phyloP scores from a whole-genome alignment of 768 basidiomycete genomes.

The Suillus lakei region DNA sequence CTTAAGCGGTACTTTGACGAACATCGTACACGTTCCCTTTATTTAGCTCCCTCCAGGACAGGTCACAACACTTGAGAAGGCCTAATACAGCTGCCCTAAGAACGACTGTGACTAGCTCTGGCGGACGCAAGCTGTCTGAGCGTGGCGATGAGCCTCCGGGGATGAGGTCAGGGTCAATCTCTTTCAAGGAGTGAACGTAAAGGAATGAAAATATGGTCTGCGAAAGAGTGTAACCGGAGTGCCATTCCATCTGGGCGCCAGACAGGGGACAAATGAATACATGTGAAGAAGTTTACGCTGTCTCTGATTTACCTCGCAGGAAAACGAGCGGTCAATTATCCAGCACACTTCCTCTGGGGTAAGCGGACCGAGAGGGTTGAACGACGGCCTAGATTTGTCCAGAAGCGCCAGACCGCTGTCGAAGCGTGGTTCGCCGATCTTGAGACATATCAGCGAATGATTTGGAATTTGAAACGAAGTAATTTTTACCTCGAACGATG shows the following conservation, averaged over 20 bases:
- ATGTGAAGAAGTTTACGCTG: slow-evolving; percentile 13
- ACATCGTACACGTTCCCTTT: slow-evolving; percentile 81
- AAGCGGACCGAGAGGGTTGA: slow-evolving; percentile 67
- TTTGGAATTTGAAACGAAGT: neutral
- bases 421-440: slow-evolving; percentile 91
- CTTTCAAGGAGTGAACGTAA: slow-evolving; percentile 67
- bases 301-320: slow-evolving; percentile 69
- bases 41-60: slow-evolving; percentile 82
- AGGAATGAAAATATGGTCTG: slow-evolving; percentile 85
- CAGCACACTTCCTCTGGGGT: slow-evolving; percentile 85
- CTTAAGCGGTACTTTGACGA: slow-evolving; percentile 35
- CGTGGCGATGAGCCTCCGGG: slow-evolving; percentile 24
- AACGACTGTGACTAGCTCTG: slow-evolving; percentile 68
- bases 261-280: slow-evolving; percentile 19
- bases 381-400: slow-evolving; percentile 50
- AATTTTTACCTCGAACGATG: slow-evolving; percentile 77
- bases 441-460: slow-evolving; percentile 9
- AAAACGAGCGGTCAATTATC: slow-evolving; percentile 79
- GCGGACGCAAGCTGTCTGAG: slow-evolving; percentile 53
- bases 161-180: slow-evolving; percentile 62
- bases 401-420: slow-evolving; percentile 73
- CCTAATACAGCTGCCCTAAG: slow-evolving; percentile 70
- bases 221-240: slow-evolving; percentile 80
- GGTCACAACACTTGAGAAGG: slow-evolving; percentile 79
- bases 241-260: slow-evolving; percentile 78